Evolutionary conservation across 1,139 yeast species (phyloP), one percentile per base, ranked within the genome.

Genomic region (Pneumocystis canis): DNA sequence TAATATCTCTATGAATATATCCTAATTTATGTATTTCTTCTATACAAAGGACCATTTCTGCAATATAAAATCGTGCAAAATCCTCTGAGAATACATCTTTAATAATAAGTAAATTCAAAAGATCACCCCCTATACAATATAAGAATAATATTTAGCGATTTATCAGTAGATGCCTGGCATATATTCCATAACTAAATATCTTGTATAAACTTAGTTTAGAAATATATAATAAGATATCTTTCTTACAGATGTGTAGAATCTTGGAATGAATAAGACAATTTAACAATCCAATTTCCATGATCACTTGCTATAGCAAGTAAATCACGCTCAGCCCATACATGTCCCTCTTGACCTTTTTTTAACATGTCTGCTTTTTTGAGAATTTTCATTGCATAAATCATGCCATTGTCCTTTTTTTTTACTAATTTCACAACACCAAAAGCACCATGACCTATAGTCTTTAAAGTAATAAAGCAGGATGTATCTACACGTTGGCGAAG

Each of bases 141-240:
- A 47, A 47, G 66, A 94, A 94, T 9, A 94, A 47, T 47, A 47
- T 25, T 14, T 5, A 20, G 20, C 25, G 11, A 47, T 47, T 20
- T 20, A 47, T 9, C 31, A 7, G 3, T 25, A 25, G 6, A 3
- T 47, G 57, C 98, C 98, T 60, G 95, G 85, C 97, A 92, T 90
- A 75, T 87, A 92, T 75, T 92, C 97, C 3, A 97, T 92, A 40
- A 92, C 96, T 65, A 92, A 79, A 72, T 89, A 92, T 67, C 92
- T 79, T 74, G 90, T 97, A 35, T 37, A 0, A 86, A 77, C 58
- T 94, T 95, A 0, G 97, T 90, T 76, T 92, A 97, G 74, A 92
- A 92, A 1, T 96, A 87, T 73, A 89, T 90, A 75, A 90, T 90
- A 69, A 90, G 80, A 0, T 96, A 96, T 53, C 90, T 96, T 73